These are phyloP conservation scores for Gracilariopsis chorda DNA, from an alignment of 23 red algal genomes.

Conservation along the genomic window DNA sequence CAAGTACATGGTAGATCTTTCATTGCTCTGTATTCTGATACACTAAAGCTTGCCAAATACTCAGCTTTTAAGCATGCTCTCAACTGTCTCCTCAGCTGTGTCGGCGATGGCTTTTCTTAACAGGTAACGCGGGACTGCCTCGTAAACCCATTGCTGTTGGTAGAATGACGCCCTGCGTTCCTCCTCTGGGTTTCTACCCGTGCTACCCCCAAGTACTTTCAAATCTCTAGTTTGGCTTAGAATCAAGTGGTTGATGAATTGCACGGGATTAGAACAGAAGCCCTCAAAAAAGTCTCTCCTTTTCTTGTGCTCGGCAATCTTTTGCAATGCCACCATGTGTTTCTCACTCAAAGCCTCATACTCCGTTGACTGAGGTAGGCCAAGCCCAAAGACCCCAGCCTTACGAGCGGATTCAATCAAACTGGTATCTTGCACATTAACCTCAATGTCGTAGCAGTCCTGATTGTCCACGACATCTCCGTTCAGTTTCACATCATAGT, in stretches of 20 bases:
- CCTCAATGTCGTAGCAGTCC: slow-evolving; percentile 83
- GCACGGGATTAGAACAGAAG: slow-evolving; percentile 76
- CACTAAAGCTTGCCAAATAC: no score
- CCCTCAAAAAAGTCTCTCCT: slow-evolving; percentile 81
- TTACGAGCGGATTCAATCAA: slow-evolving; percentile 48
- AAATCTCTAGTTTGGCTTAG: slow-evolving; percentile 89
- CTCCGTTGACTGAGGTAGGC: slow-evolving; percentile 41
- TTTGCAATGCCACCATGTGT: slow-evolving; percentile 42
- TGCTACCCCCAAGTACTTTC: slow-evolving; percentile 66
- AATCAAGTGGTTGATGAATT: slow-evolving; percentile 87
- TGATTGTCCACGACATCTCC: slow-evolving; percentile 72
- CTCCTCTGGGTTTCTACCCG: slow-evolving; percentile 82
- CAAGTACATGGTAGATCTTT: no score
- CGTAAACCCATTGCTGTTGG: slow-evolving; percentile 92
- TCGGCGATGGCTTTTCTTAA: slow-evolving; percentile 79
- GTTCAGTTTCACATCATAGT: slow-evolving; percentile 48
- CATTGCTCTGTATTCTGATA: no score
- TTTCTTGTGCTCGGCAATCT: slow-evolving; percentile 51
- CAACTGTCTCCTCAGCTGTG: slow-evolving; percentile 47
- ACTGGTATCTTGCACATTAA: slow-evolving; percentile 49
- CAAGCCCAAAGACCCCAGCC: slow-evolving; percentile 48
- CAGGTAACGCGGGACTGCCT: slow-evolving; percentile 90
- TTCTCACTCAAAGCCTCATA: slow-evolving; percentile 48
- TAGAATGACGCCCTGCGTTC: slow-evolving; percentile 87
- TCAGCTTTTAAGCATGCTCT: slow-evolving; percentile 34